These are phyloP conservation scores for Penicillium nucicola DNA, from an alignment of 495 filamentous ascomycete genomes.

Conservation along the genomic window DNA sequence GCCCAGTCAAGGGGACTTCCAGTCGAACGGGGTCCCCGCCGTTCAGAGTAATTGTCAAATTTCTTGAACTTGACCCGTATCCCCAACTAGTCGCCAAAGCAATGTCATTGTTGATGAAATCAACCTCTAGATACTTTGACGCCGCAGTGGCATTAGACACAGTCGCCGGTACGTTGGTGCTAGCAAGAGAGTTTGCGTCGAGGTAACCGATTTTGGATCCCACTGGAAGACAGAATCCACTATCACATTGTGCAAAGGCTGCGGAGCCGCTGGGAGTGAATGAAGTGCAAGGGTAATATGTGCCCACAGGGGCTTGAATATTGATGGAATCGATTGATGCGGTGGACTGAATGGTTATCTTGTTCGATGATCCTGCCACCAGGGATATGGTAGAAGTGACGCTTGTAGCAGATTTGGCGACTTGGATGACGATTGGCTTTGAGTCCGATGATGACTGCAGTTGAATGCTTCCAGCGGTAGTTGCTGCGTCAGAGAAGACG, in stretches of 20 bases:
- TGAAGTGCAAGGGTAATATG: constrained; percentile 38
- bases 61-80: constrained; percentile 41
- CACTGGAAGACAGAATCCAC: constrained; percentile 32
- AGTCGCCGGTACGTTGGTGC: constrained; percentile 21
- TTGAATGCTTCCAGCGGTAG: constrained; percentile 1
- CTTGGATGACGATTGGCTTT: constrained; percentile 1
- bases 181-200: constrained; percentile 20
- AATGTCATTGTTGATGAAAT: constrained; percentile 53
- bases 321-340: constrained; percentile 18
- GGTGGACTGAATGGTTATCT: constrained; percentile 22
- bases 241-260: constrained; percentile 24
- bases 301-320: constrained; percentile 21
- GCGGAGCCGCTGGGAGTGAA: constrained; percentile 34
- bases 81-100: constrained; percentile 41
- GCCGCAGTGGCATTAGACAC: constrained; percentile 3
- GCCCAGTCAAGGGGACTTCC: constrained; percentile 46
- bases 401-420: constrained; percentile 9
- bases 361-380: constrained; percentile 30
- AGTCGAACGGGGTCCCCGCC: constrained; percentile 34
- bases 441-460: constrained; percentile 5
- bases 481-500: constrained; percentile 15
- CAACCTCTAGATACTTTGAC: constrained; percentile 39
- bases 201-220: constrained; percentile 42
- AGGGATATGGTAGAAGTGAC: constrained; percentile 21
- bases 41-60: constrained; percentile 47